Evolutionary conservation across 495 filamentous ascomycete genomes (phyloP), one percentile per base, ranked within the genome.

Genomic region (Aspergillus wentii): DNA sequence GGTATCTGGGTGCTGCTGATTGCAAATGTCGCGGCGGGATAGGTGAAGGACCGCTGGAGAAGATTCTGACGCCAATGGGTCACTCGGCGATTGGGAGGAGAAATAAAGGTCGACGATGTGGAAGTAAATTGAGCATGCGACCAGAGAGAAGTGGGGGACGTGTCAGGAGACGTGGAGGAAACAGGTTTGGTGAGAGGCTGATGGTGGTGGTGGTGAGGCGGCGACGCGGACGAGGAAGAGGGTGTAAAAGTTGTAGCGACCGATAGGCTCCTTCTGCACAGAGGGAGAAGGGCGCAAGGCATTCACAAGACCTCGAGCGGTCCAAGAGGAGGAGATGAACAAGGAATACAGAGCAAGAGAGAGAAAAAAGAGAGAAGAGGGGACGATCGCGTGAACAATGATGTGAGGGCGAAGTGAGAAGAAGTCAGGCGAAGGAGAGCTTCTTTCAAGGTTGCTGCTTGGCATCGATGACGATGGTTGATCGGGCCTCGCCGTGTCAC

Each of bases 201-300:
- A 18, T 10, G 49, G 11, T 20, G 38, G 38, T 26, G 31, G 38
- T 29, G 44, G 21, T 28, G 44, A 33, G 26, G 43, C 27, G 38
- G 38, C 10, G 22, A 25, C 10, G 25, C 28, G 33, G 14, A 30
- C n/a, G n/a, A n/a, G n/a, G 33, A 30, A 31, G 29, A 13, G 10
- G 9, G 7, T 34, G 35, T 9, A 23, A 39, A 2, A 34, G 47
- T 47, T 33, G 38, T 41, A 44, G 50, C 46, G 38, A 56, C 51
- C 44, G 46, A 46, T 21, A 54, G 39, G 50, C 54, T 51, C 56
- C 52, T 60, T 63, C 50, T 56, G 50, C 48, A 56, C 30, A 31
- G 29, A 37, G 17, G 35, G 15, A 48, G 38, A 48, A 51, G 55
- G 51, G 41, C 48, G 33, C 39, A 44, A 52, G 48, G 56, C 59